phyloP scores from a whole-genome alignment of 768 basidiomycete genomes.

The Pseudohyphozyma bogoriensis region DNA sequence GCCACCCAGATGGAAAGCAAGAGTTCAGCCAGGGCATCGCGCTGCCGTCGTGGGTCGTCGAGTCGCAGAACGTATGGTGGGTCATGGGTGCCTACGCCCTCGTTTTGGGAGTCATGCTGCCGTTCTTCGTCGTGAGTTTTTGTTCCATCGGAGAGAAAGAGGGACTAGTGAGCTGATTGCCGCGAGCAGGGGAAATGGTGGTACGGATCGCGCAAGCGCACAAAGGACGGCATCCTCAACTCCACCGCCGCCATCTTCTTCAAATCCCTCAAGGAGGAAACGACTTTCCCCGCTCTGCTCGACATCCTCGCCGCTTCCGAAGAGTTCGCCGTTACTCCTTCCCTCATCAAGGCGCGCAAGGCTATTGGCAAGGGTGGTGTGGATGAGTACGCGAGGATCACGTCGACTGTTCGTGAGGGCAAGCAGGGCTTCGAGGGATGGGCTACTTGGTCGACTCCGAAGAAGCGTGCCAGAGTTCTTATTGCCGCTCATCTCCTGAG shows the following conservation, averaged over 20 bases:
- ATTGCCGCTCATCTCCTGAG: constrained; percentile 79
- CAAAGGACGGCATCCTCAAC: constrained; percentile 81
- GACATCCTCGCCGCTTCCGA: constrained; percentile 50
- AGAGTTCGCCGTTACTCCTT: constrained; percentile 35
- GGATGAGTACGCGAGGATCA: constrained; percentile 38
- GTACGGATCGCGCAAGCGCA: constrained; percentile 81
- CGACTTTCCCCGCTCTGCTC: constrained; percentile 60
- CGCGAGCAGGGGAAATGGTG: constrained; percentile 72
- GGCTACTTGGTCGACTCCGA: constrained; percentile 35
- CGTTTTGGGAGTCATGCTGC: constrained; percentile 76
- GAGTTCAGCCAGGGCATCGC: constrained; percentile 90
- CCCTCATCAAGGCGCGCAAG: constrained; percentile 47
- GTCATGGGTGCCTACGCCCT: constrained; percentile 79
- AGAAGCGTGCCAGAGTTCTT: constrained; percentile 52
- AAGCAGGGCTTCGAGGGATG: constrained; percentile 29
- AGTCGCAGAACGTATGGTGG: constrained; percentile 80
- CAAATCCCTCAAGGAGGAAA: constrained; percentile 71
- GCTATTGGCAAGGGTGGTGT: constrained; percentile 41
- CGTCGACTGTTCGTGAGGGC: constrained; percentile 34
- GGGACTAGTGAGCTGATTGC: no score
- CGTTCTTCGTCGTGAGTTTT: constrained; percentile 60
- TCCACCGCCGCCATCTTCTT: constrained; percentile 78
- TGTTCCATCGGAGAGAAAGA: no score
- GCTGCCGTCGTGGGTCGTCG: constrained; percentile 84
- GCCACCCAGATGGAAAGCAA: constrained; percentile 95